Evolutionary conservation across 108 stramenopile species (phyloP).

Genomic region (Schizochytrium sp.): DNA sequence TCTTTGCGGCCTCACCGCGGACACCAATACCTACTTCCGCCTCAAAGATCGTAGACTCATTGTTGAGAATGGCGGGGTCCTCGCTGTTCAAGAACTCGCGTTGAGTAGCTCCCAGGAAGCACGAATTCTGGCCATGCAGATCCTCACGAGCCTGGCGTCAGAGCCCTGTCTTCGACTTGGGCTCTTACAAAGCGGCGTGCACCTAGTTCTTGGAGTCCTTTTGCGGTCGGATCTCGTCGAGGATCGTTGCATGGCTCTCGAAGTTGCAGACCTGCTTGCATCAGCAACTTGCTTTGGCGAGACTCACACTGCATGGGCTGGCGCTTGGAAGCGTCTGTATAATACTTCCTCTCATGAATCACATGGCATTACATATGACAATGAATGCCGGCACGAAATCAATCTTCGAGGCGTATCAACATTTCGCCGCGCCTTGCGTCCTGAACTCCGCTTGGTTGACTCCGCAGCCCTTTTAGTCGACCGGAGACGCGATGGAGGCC

Average conservation of each 20-base stretch:
- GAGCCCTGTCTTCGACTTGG: neutral
- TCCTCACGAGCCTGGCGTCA: neutral
- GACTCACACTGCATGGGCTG: neutral
- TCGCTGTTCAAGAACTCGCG: neutral
- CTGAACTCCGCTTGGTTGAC: neutral
- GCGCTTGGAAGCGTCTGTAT: neutral
- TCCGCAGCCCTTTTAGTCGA: neutral
- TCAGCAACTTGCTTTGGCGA: neutral
- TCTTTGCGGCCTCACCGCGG: neutral
- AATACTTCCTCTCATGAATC: neutral
- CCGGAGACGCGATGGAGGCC: neutral
- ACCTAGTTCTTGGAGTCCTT: neutral
- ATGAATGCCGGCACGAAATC: too few relatives aligned
- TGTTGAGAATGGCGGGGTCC: neutral
- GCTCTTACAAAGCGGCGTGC: neutral
- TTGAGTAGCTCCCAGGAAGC: neutral
- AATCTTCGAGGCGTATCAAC: neutral
- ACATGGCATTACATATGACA: too few relatives aligned
- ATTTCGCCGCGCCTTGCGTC: neutral
- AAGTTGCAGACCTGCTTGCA: neutral
- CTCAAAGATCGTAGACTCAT: neutral
- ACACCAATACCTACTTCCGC: neutral
- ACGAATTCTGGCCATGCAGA: neutral
- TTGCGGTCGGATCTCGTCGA: neutral
- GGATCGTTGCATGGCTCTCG: slow-evolving; percentile 5